Conservation (phyloP, 495 filamentous ascomycete genomes). For the Coniosporium apollinis region DNA sequence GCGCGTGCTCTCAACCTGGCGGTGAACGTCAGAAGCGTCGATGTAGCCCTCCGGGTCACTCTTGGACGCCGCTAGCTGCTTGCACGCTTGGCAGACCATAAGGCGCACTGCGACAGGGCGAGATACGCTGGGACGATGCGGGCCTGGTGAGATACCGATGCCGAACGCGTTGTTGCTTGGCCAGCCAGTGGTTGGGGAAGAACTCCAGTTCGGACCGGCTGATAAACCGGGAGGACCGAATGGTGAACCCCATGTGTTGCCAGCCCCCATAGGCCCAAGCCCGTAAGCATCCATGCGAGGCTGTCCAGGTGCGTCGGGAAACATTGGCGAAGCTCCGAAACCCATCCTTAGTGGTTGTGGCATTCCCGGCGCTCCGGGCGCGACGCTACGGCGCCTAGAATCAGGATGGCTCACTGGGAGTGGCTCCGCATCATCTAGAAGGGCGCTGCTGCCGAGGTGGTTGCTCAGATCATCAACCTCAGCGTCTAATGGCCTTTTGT, state of each 20-base stretch:
- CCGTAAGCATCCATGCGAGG: constrained; percentile 3
- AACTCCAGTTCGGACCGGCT: constrained; percentile 13
- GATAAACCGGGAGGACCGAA: constrained; percentile 12
- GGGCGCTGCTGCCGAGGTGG: constrained; percentile 81
- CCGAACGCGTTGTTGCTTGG: constrained; percentile 34
- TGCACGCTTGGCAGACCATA: constrained; percentile 42
- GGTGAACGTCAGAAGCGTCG: constrained; percentile 45
- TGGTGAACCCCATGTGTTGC: constrained; percentile 16
- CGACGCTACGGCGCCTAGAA: constrained; percentile 16
- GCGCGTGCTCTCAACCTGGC: constrained; percentile 45
- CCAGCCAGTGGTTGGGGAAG: constrained; percentile 27
- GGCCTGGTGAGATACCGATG: constrained; percentile 14
- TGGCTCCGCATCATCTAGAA: constrained; percentile 66
- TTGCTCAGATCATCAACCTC: constrained; percentile 60
- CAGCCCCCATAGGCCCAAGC: neutral
- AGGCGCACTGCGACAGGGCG: constrained; percentile 41
- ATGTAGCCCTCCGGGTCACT: constrained; percentile 39
- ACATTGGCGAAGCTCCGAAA: constrained; percentile 29
- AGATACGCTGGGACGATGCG: constrained; percentile 28
- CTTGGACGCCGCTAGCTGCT: constrained; percentile 29
- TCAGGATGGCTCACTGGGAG: constrained; percentile 24
- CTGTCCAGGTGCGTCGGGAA: constrained; percentile 22
- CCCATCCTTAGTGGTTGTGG: constrained; percentile 12
- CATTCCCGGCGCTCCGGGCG: constrained; percentile 15
- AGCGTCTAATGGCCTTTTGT: constrained; percentile 20